phyloP scores from a whole-genome alignment of 2,329 filamentous ascomycete genomes.

The Scedosporium boydii region DNA sequence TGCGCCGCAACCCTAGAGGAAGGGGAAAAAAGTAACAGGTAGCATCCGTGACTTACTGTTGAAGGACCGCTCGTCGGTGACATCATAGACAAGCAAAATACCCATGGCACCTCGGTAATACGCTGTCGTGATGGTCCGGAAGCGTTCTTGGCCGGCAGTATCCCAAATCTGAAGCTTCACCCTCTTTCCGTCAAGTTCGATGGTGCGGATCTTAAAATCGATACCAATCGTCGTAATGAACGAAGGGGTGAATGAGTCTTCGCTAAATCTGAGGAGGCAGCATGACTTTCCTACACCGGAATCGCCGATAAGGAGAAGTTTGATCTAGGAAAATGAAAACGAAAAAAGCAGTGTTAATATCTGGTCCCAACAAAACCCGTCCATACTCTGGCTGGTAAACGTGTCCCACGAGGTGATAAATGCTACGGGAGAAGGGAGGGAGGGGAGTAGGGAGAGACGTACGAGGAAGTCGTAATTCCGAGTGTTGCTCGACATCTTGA shows the following conservation, averaged over 20 bases:
- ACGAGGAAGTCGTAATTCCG: slow-evolving; percentile 99
- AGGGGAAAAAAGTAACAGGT: not conserved
- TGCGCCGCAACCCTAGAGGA: not conserved
- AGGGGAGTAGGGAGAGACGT: slow-evolving; percentile 28
- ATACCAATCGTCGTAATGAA: slow-evolving; percentile 99
- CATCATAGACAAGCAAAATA: slow-evolving; percentile 94
- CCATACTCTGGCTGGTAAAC: not conserved
- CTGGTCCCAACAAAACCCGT: not conserved
- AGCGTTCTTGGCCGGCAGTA: slow-evolving; percentile 94
- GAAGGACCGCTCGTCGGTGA: slow-evolving; percentile 92
- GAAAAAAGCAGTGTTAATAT: not conserved
- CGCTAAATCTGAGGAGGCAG: slow-evolving; percentile 91
- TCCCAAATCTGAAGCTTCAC: slow-evolving; percentile 99
- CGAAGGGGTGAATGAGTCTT: slow-evolving; percentile 93
- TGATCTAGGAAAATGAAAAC: slow-evolving; percentile 55
- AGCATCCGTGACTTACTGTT: slow-evolving; percentile 57
- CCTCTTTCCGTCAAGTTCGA: slow-evolving; percentile 96
- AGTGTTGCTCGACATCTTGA: slow-evolving; percentile 75
- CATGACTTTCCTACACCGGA: slow-evolving; percentile 96
- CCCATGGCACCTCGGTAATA: slow-evolving; percentile 99
- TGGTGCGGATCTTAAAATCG: slow-evolving; percentile 99
- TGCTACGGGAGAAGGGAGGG: slow-evolving; percentile 11
- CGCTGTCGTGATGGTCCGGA: slow-evolving; percentile 96
- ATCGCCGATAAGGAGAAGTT: slow-evolving; percentile 92
- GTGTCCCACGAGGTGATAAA: slow-evolving; percentile 12